Evolutionary conservation across 495 filamentous ascomycete species (phyloP).

Genomic region (Penicillium robsamsonii): DNA sequence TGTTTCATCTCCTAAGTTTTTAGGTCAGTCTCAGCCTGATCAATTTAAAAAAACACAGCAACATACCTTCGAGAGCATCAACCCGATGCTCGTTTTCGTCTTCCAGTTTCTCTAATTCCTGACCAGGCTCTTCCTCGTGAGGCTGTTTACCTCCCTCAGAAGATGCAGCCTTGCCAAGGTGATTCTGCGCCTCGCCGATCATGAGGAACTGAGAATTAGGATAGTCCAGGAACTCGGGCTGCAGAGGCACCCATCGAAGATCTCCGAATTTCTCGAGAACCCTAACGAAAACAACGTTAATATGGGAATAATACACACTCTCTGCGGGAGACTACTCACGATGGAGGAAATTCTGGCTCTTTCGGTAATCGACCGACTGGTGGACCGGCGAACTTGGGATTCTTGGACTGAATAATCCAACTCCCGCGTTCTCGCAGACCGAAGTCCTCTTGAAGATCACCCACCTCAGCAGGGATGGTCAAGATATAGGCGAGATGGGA

Average conservation of each 20-base stretch:
- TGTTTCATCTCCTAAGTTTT: conserved; percentile 45
- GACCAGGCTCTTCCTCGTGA: conserved; percentile 57
- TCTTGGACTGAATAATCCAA: conserved; percentile 78
- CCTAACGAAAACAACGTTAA: conserved; percentile 26
- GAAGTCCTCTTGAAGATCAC: conserved; percentile 73
- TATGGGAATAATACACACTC: not conserved
- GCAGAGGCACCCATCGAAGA: conserved; percentile 69
- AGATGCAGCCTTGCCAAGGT: conserved; percentile 58
- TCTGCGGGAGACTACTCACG: conserved; percentile 47
- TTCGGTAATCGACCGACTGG: conserved; percentile 61
- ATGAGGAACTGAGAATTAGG: conserved; percentile 78
- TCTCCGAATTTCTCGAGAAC: conserved; percentile 71
- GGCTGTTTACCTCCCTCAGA: conserved; percentile 58
- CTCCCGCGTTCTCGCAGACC: conserved; percentile 70
- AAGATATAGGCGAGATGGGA: conserved; percentile 81
- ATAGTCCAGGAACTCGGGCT: conserved; percentile 76
- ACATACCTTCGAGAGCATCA: conserved; percentile 52
- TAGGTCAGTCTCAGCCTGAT: conserved; percentile 1
- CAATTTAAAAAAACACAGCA: not conserved
- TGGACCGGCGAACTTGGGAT: conserved; percentile 68
- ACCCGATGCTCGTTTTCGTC: conserved; percentile 61
- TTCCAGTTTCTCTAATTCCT: conserved; percentile 60
- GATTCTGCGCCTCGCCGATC: conserved; percentile 67
- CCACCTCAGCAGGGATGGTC: conserved; percentile 70
- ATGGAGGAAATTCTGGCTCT: conserved; percentile 67